Evolutionary conservation across 305 asterid genomes (phyloP).

Genomic region (Fraxinus velutina): DNA sequence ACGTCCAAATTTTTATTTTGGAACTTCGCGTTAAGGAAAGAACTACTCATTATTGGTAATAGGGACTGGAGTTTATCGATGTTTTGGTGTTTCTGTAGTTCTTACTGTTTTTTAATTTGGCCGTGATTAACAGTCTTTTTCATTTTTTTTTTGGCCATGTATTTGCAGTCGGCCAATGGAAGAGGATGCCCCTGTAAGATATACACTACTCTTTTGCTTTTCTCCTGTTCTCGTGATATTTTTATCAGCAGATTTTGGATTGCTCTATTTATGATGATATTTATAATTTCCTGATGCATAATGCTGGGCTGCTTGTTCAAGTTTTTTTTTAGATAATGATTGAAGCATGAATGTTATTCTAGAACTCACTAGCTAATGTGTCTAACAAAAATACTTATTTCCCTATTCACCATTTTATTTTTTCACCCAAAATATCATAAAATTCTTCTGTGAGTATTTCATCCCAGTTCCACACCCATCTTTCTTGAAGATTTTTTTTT

Average conservation of each 20-base stretch:
- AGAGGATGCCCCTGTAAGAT: slow-evolving; percentile 74
- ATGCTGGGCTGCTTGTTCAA: background rate
- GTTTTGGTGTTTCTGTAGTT: background rate
- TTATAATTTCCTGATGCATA: background rate
- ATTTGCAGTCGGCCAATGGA: slow-evolving; percentile 79
- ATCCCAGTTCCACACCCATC: background rate
- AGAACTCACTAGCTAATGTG: background rate
- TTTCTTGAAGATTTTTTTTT: background rate
- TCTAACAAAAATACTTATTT: background rate
- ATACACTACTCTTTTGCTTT: background rate
- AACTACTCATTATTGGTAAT: background rate
- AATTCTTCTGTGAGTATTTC: background rate
- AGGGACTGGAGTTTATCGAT: background rate
- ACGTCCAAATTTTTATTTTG: background rate
- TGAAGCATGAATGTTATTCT: background rate
- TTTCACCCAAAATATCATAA: background rate
- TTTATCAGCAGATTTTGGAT: background rate
- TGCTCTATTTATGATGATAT: background rate
- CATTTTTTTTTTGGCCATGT: slow-evolving; percentile 4
- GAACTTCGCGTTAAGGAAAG: background rate
- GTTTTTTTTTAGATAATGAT: background rate
- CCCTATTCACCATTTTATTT: background rate
- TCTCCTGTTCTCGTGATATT: background rate
- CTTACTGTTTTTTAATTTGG: background rate
- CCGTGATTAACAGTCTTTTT: slow-evolving; percentile 4